Evolutionary conservation across 495 filamentous ascomycete species (phyloP).

Genomic region (Penicillium malachiteum): DNA sequence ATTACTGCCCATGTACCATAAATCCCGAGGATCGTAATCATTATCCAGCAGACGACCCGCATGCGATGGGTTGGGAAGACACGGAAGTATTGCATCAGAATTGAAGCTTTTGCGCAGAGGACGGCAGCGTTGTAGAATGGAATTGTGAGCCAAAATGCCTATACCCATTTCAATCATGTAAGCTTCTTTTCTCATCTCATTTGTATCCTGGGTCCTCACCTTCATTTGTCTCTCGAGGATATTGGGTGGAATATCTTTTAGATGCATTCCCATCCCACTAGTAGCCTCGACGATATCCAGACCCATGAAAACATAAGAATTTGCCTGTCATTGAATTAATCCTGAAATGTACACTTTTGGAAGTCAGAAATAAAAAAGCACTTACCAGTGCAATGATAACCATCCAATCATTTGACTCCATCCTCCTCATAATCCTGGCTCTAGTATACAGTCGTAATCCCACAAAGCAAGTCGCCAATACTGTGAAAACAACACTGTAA

Average conservation of each 20-base stretch:
- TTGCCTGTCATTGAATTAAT: constrained; percentile 16
- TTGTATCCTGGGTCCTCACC: constrained; percentile 5
- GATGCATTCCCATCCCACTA: constrained; percentile 45
- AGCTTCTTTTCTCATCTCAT: background rate
- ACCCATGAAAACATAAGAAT: constrained; percentile 43
- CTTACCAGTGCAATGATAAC: constrained; percentile 40
- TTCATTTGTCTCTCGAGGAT: constrained; percentile 41
- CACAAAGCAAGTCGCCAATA: constrained; percentile 36
- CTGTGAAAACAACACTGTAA: constrained; percentile 39
- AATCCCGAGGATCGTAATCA: constrained; percentile 39
- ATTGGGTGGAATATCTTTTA: constrained; percentile 31
- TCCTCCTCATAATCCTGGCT: constrained; percentile 30
- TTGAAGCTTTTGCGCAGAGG: constrained; percentile 52
- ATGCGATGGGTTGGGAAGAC: constrained; percentile 44
- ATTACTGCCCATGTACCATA: constrained; percentile 45
- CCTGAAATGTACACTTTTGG: background rate
- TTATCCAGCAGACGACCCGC: constrained; percentile 41
- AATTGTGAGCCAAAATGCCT: constrained; percentile 47
- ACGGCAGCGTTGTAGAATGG: constrained; percentile 50
- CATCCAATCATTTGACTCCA: constrained; percentile 48
- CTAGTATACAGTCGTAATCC: constrained; percentile 40
- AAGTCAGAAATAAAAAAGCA: background rate
- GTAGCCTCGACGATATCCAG: constrained; percentile 39
- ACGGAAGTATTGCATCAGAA: constrained; percentile 50
- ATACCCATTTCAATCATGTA: background rate